Evolutionary conservation across 1,284 basidiomycete species (phyloP).

Genomic region (Sanghuangporus weigelae): DNA sequence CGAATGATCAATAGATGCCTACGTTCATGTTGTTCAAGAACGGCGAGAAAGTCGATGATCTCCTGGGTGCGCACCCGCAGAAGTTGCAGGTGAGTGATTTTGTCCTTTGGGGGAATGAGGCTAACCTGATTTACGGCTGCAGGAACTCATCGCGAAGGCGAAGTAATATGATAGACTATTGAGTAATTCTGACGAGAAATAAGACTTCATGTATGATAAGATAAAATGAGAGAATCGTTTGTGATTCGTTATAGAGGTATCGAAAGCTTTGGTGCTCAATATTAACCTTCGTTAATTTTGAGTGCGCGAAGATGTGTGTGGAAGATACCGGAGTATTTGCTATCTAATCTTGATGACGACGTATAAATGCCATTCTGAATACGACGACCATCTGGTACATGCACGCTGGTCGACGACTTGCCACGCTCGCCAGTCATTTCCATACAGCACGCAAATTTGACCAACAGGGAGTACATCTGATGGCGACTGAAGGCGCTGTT

Average conservation of each 20-base stretch:
- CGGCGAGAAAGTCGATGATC: conserved; percentile 54
- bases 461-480: neutral
- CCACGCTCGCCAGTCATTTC: neutral
- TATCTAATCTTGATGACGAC: too few relatives aligned
- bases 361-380: neutral
- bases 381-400: neutral
- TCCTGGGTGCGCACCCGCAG: conserved; percentile 52
- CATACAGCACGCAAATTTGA: neutral
- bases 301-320: too few relatives aligned
- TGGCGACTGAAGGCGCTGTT: neutral
- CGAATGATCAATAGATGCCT: conserved; percentile 48
- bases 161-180: neutral
- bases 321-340: too few relatives aligned
- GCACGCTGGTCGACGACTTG: neutral
- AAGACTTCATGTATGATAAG: neutral
- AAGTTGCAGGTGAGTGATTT: conserved; percentile 3
- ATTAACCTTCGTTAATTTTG: neutral
- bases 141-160: conserved; percentile 10
- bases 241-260: neutral
- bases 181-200: neutral
- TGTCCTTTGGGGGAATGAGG: neutral
- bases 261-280: neutral
- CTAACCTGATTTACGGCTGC: neutral
- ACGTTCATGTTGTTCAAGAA: conserved; percentile 74
- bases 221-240: neutral